Evolutionary conservation across 140 eudicot genomes (phyloP).

Genomic region (Senecio squalidus): DNA sequence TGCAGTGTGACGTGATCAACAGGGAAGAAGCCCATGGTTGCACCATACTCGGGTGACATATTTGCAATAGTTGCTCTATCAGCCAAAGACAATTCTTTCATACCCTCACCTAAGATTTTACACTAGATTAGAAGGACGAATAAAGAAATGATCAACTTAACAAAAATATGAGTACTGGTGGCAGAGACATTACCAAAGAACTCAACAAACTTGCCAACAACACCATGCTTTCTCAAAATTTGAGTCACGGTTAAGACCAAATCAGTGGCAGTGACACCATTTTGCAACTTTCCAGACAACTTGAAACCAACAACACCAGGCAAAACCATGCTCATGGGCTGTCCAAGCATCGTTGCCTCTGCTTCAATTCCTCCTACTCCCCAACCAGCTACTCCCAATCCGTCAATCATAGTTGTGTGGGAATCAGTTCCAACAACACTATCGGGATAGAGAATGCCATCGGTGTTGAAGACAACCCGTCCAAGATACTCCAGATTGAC

Average conservation of each 20-base stretch:
- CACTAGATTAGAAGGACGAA: no score
- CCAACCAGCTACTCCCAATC: conserved; percentile 99
- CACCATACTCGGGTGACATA: conserved; percentile 99
- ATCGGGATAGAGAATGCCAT: conserved; percentile 89
- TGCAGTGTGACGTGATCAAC: conserved; percentile 94
- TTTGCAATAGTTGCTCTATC: conserved; percentile 99
- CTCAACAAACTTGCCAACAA: conserved; percentile 97
- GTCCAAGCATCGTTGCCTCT: conserved; percentile 99
- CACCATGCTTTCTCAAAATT: conserved; percentile 98
- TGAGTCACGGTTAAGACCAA: conserved; percentile 95
- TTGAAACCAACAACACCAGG: conserved; percentile 98
- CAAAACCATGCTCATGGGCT: conserved; percentile 99
- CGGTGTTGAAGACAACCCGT: conserved; percentile 95
- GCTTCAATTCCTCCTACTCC: conserved; percentile 99
- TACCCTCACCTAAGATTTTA: conserved; percentile 82
- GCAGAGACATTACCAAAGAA: conserved; percentile 54
- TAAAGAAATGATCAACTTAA: not conserved
- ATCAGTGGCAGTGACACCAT: conserved; percentile 99
- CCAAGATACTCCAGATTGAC: conserved; percentile 99
- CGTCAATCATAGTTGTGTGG: conserved; percentile 99
- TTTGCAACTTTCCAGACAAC: conserved; percentile 72
- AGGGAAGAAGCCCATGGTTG: conserved; percentile 99
- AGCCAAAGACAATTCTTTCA: conserved; percentile 76
- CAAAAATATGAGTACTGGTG: not conserved
- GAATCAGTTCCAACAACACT: conserved; percentile 99